Evolutionary conservation across 176 grass and related monocot species (phyloP).

Genomic region (Carex pumila): DNA sequence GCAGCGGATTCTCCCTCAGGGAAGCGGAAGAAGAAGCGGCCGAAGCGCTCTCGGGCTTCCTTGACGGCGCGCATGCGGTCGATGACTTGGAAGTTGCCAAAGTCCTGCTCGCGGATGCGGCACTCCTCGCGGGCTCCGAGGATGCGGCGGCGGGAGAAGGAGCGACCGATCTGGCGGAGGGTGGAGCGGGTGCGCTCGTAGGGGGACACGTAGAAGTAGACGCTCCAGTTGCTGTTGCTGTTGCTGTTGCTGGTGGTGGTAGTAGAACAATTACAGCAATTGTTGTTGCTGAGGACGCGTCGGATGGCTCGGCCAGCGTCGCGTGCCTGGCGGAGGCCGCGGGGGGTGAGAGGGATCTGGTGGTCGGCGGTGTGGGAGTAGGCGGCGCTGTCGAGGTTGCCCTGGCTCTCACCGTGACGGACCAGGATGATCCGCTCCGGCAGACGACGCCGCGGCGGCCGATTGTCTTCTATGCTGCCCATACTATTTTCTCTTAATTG

Average conservation of each 20-base stretch:
- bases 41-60: constrained; percentile 66
- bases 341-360: constrained; percentile 71
- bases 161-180: constrained; percentile 61
- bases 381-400: constrained; percentile 84
- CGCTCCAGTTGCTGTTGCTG: constrained; percentile 43
- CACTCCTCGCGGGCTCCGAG: constrained; percentile 91
- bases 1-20: constrained; percentile 95
- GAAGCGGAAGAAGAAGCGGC: constrained; percentile 96
- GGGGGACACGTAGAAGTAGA: constrained; percentile 93
- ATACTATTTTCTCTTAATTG: neutral
- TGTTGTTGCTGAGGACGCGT: constrained; percentile 15
- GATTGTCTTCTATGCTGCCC: constrained; percentile 41
- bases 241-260: neutral
- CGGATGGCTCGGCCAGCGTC: constrained; percentile 39
- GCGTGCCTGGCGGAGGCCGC: constrained; percentile 57
- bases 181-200: constrained; percentile 83
- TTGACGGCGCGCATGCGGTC: constrained; percentile 86
- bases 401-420: constrained; percentile 93
- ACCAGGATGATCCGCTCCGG: constrained; percentile 93
- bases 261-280: too few species aligned
- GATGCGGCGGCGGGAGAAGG: constrained; percentile 65
- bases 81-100: constrained; percentile 96
- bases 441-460: constrained; percentile 29
- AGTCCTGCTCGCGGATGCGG: constrained; percentile 95
- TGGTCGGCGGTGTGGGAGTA: constrained; percentile 91